Evolutionary conservation across 768 basidiomycete genomes (phyloP).

Genomic region (Filobasidium floriforme): DNA sequence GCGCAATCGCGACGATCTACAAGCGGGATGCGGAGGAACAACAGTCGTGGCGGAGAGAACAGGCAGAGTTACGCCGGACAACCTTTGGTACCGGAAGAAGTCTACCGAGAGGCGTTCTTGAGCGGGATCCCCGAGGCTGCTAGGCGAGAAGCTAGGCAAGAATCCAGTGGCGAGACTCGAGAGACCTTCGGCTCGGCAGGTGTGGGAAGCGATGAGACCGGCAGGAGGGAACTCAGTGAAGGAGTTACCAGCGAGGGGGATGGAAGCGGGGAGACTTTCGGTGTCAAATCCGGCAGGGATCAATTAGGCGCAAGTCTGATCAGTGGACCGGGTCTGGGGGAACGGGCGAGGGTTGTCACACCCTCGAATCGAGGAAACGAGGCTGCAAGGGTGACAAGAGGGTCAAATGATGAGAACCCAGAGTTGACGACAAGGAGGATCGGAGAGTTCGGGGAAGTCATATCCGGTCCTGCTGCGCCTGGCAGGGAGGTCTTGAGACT

Average conservation of each 20-base stretch:
- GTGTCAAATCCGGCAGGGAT: background rate
- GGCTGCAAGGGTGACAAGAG: background rate
- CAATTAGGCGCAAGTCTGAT: background rate
- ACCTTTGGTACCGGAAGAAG: background rate
- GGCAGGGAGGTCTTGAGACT: background rate
- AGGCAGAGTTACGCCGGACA: background rate
- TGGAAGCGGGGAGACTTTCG: conserved; percentile 3
- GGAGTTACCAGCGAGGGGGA: background rate
- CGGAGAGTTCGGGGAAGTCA: background rate
- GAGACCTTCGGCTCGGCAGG: background rate
- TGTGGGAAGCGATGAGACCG: too few relatives aligned
- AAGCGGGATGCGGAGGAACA: background rate
- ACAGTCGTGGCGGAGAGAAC: background rate
- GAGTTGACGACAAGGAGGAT: background rate
- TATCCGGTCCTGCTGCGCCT: background rate
- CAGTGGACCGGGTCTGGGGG: too few relatives aligned
- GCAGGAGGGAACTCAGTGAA: too few relatives aligned
- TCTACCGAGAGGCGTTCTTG: conserved; percentile 1
- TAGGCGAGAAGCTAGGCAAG: background rate
- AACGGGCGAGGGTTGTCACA: background rate
- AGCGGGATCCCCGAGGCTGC: background rate
- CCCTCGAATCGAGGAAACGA: background rate
- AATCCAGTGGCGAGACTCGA: background rate
- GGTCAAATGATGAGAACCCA: background rate
- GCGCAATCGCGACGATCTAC: background rate